Evolutionary conservation across 176 grass and related monocot genomes (phyloP).

Genomic region (Rhipidocladum racemiflorum): DNA sequence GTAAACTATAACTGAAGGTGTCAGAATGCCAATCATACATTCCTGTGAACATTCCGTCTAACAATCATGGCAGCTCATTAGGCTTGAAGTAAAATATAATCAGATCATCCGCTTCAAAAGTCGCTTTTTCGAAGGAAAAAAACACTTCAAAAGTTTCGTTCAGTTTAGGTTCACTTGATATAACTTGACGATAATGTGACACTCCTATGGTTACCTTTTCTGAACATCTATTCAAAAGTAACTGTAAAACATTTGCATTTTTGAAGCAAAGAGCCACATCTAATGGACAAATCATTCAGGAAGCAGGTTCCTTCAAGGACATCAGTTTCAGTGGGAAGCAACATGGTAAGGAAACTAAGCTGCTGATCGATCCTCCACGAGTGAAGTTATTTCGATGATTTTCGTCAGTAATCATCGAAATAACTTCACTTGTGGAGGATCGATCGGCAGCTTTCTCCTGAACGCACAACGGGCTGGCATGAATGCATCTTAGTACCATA

Average conservation of each 20-base stretch:
- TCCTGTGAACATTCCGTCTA: background rate
- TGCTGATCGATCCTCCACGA: no score
- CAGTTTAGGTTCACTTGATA: background rate
- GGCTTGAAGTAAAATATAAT: background rate
- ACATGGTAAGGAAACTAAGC: slow-evolving; percentile 44
- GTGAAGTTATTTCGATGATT: no score
- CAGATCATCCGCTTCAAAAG: background rate
- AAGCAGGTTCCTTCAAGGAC: slow-evolving; percentile 13
- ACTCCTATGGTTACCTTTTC: background rate
- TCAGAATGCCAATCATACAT: background rate
- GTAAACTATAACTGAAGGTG: background rate
- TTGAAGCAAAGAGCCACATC: background rate
- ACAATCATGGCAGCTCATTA: background rate
- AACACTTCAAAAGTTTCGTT: background rate
- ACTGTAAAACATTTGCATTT: background rate
- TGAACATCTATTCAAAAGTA: background rate
- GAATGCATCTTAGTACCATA: slow-evolving; percentile 36
- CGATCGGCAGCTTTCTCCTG: slow-evolving; percentile 46
- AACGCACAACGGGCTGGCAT: slow-evolving; percentile 42
- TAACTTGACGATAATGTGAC: background rate
- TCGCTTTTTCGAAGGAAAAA: background rate
- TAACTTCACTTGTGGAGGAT: slow-evolving; percentile 30
- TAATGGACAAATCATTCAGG: slow-evolving; percentile 28
- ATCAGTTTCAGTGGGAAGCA: slow-evolving; percentile 13
- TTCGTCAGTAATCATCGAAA: slow-evolving; percentile 42